Evolutionary conservation across 768 basidiomycete species (phyloP).

Genomic region (Phylloporus sp.): DNA sequence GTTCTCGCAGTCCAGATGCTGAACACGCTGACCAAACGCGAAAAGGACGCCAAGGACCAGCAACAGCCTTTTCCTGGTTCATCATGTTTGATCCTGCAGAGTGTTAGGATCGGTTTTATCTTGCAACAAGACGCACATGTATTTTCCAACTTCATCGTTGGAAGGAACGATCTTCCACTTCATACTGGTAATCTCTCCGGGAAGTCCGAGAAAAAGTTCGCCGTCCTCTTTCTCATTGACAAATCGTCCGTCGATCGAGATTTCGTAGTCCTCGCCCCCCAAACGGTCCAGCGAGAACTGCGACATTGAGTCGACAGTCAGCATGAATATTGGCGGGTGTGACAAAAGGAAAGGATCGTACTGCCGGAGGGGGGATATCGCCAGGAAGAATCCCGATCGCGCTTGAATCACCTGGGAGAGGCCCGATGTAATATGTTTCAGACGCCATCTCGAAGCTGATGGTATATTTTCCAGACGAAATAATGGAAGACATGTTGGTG

Average conservation of each 20-base stretch:
- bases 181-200: background rate
- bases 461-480: background rate
- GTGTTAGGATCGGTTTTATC: background rate
- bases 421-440: background rate
- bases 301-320: background rate
- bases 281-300: background rate
- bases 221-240: background rate
- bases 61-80: background rate
- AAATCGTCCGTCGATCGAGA: background rate
- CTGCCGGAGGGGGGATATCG: background rate
- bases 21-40: background rate
- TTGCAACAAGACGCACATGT: background rate
- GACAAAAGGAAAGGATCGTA: background rate
- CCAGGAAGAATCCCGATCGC: background rate
- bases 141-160: background rate
- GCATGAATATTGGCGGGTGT: background rate
- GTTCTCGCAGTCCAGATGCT: background rate
- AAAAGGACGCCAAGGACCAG: background rate
- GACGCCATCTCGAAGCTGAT: background rate
- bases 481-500: background rate
- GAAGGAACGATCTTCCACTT: background rate
- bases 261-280: background rate
- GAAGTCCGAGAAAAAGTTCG: background rate
- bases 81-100: background rate
- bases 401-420: background rate